These are phyloP conservation scores for Candida patagonica DNA, from an alignment of 805 yeast genomes.

Conservation along the genomic window DNA sequence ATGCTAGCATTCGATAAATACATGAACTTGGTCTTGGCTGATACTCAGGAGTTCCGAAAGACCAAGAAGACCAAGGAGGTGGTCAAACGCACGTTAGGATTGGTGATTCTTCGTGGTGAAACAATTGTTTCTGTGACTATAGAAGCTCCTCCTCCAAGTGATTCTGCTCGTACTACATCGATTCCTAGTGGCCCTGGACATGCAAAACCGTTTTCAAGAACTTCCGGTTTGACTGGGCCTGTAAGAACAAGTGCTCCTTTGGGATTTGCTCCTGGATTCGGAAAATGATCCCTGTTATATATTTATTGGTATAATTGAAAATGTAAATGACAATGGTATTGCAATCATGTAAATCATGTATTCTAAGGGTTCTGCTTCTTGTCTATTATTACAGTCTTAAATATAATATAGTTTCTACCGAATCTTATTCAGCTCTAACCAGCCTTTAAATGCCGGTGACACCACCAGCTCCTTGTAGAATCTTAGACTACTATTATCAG, in stretches of 20 bases:
- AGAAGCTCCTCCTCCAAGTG: conserved; percentile 45
- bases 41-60: conserved; percentile 73
- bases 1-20: conserved; percentile 82
- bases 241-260: conserved; percentile 22
- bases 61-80: conserved; percentile 57
- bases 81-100: conserved; percentile 70
- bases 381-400: too few relatives aligned
- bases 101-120: conserved; percentile 81
- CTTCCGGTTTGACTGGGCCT: conserved; percentile 24
- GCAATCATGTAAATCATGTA: too few relatives aligned
- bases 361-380: too few relatives aligned
- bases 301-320: not conserved
- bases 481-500: not conserved
- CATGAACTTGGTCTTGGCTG: conserved; percentile 77
- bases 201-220: conserved; percentile 26
- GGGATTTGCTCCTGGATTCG: conserved; percentile 32
- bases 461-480: not conserved
- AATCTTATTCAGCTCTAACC: too few relatives aligned
- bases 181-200: conserved; percentile 28
- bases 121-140: conserved; percentile 64
- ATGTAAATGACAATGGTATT: conserved; percentile 3
- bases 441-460: not conserved
- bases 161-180: conserved; percentile 24
- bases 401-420: too few relatives aligned
- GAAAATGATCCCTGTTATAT: conserved; percentile 5